Base-by-base conservation (phyloP, 2,329 filamentous ascomycete species). In the Fusarium sp. region DNA sequence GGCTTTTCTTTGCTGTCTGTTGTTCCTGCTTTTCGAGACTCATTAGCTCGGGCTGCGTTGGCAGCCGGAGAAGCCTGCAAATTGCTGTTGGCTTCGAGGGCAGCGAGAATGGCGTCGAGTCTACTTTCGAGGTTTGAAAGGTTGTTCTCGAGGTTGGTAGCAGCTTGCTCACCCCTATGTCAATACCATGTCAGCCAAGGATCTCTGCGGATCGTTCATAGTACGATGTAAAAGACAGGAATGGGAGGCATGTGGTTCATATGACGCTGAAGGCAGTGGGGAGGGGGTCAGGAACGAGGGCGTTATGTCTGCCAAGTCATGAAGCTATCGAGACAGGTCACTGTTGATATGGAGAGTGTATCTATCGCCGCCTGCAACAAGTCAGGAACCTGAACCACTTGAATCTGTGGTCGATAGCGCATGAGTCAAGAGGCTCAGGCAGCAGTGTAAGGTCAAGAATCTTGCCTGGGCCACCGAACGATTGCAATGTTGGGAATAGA, bases 31-130 rank as follows among this genome's bases (percentile, higher is more conserved):
- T 50, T 19, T 13, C 16, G 34, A 44, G 60, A 53, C 25, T 23
- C 30, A 12, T 53, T 42, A 14, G 18, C 34, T 16, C 45, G 61
- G 30, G 50, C 28, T 31, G 18, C 25, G 31, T 31, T 58, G 46
- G 49, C 13, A 30, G 61, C 16, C 12, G 53, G 44, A 26, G 49
- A 14, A 60, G 54, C 19, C 44, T 63, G 62, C 12, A 49, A 30
- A 16, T 51, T 45, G 16, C 63, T 62, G 26, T 55, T 66, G 13
- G 61, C 73, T 58, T 85, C 85, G 50, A 87, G 78, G 25, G 82
- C 81, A 18, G 83, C 84, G 23, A 89, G 80, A 23, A 89, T 79
- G 62, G 81, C 82, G 64, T 88, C 86, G n/a, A 89, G 81, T 74
- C 84, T 87, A 72, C 78, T 80, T 76, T 89, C 86, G 21, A 89